These are phyloP conservation scores for Magnaporthiopsis incrustans DNA, from an alignment of 2,329 filamentous ascomycete genomes.

Conservation along the genomic window DNA sequence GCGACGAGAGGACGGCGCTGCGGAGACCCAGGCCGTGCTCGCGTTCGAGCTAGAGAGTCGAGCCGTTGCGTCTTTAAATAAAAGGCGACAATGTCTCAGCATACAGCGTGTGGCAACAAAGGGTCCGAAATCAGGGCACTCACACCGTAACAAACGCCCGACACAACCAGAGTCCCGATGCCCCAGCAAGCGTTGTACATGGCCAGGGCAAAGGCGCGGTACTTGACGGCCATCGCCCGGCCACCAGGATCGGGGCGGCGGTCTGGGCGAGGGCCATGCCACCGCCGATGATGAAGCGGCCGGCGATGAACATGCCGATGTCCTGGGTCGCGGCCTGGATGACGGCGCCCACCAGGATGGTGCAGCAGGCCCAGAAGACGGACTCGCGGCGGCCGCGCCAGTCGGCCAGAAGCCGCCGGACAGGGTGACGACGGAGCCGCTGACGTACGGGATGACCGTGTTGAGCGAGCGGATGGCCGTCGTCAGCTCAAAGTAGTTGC, in stretches of 20 bases:
- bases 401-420: conserved; percentile 17
- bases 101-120: neutral
- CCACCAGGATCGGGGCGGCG: conserved; percentile 11
- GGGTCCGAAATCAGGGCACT: conserved; percentile 10
- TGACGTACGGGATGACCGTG: conserved; percentile 19
- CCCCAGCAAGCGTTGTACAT: conserved; percentile 10
- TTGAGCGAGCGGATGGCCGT: conserved; percentile 25
- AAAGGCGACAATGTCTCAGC: neutral
- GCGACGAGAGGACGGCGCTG: conserved; percentile 45
- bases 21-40: conserved; percentile 31
- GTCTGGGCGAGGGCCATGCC: conserved; percentile 16
- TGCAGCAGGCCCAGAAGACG: conserved; percentile 13
- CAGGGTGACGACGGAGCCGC: conserved; percentile 15
- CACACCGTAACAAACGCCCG: conserved; percentile 17
- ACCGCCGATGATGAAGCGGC: conserved; percentile 18
- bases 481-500: conserved; percentile 23
- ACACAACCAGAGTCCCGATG: conserved; percentile 14
- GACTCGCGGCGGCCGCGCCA: conserved; percentile 18
- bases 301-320: conserved; percentile 20
- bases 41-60: conserved; percentile 26
- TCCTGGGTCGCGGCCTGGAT: conserved; percentile 17
- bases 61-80: conserved; percentile 7
- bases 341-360: conserved; percentile 16
- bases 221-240: conserved; percentile 13
- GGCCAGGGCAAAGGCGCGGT: conserved; percentile 12